Evolutionary conservation across 768 basidiomycete species (phyloP).

Genomic region (Termitomyces sp.): DNA sequence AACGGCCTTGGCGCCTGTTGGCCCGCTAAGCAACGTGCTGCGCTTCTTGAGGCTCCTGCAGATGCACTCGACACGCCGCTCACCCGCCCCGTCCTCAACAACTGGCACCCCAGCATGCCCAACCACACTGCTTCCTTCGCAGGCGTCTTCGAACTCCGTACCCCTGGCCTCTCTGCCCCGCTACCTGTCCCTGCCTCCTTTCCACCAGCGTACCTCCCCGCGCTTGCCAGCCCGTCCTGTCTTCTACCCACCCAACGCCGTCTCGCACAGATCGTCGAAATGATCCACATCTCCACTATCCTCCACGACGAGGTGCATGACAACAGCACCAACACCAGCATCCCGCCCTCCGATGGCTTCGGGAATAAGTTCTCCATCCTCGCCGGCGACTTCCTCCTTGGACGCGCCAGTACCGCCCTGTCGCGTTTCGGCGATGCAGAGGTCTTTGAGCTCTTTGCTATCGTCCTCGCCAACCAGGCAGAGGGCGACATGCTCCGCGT

Average conservation of each 20-base stretch:
- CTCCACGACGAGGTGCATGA: conserved; percentile 92
- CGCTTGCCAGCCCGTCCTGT: conserved; percentile 13
- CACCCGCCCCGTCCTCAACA: conserved; percentile 74
- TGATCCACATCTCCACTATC: conserved; percentile 94
- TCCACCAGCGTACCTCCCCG: conserved; percentile 30
- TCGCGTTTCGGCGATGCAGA: conserved; percentile 82
- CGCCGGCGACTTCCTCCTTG: conserved; percentile 93
- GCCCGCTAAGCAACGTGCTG: conserved; percentile 53
- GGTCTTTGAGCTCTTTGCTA: conserved; percentile 89
- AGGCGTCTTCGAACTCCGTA: conserved; percentile 45
- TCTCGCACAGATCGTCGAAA: conserved; percentile 94
- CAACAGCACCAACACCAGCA: conserved; percentile 28
- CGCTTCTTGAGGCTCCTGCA: conserved; percentile 46
- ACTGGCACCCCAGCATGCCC: conserved; percentile 86
- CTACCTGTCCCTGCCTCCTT: conserved; percentile 10
- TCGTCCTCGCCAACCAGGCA: conserved; percentile 91
- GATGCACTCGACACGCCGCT: conserved; percentile 76
- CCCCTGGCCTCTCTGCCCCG: conserved; percentile 27
- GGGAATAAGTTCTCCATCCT: conserved; percentile 87
- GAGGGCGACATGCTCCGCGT: conserved; percentile 90
- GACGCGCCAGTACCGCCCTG: conserved; percentile 82
- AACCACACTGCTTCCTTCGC: conserved; percentile 70
- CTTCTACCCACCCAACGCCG: conserved; percentile 87
- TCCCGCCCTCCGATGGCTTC: too few relatives aligned
- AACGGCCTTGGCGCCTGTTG: conserved; percentile 79